phyloP scores from a whole-genome alignment of 2,329 filamentous ascomycete species.

The Colletotrichum karsti region DNA sequence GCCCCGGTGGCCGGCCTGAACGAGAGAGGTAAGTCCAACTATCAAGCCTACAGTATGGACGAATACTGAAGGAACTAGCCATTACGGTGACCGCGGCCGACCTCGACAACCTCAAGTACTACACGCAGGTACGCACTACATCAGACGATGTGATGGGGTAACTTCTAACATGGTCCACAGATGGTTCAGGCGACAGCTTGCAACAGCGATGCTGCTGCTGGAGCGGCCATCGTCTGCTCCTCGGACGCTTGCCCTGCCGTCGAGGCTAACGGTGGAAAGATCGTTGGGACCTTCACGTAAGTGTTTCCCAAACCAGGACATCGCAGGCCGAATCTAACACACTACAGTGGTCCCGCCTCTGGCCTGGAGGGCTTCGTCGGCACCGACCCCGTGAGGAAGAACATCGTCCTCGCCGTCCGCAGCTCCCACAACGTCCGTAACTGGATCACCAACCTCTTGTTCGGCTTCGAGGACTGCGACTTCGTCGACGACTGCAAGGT shows the following conservation, averaged over 20 bases:
- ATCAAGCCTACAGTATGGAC: background rate
- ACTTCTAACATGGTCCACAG: background rate
- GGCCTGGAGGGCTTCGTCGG: conserved; percentile 61
- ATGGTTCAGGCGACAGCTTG: conserved; percentile 63
- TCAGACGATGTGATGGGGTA: background rate
- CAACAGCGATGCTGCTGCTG: conserved; percentile 51
- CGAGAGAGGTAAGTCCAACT: conserved; percentile 41
- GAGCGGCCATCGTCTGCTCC: conserved; percentile 52
- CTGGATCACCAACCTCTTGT: conserved; percentile 64
- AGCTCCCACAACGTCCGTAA: conserved; percentile 68
- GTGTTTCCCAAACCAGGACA: conserved; percentile 14
- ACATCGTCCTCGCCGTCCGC: conserved; percentile 69
- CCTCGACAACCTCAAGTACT: conserved; percentile 53
- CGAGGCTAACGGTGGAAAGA: conserved; percentile 49
- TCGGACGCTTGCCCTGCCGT: conserved; percentile 53
- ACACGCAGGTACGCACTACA: conserved; percentile 44
- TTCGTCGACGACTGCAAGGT: conserved; percentile 56
- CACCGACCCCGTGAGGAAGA: conserved; percentile 53
- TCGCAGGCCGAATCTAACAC: conserved; percentile 25
- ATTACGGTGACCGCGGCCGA: conserved; percentile 39
- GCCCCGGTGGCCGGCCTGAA: conserved; percentile 33
- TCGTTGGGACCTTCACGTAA: conserved; percentile 49
- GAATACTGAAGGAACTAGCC: background rate
- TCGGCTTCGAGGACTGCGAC: conserved; percentile 39
- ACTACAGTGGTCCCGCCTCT: conserved; percentile 47